Base-by-base conservation (phyloP, 1,139 yeast species). In the Debaryomycetaceae sp. region DNA sequence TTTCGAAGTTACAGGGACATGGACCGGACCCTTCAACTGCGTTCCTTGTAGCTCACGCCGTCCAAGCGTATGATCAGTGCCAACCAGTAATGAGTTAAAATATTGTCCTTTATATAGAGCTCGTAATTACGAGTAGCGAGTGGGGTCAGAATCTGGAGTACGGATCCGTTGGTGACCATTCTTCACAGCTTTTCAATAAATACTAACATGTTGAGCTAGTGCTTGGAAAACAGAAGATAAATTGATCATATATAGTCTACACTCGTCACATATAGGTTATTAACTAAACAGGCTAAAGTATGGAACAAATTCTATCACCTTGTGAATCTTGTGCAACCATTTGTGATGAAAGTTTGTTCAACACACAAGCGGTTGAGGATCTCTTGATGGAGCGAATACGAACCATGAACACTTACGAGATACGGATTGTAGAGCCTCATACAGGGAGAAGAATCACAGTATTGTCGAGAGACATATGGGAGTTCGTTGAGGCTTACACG, bases 321-420 rank as follows among this genome's bases (percentile, higher is more conserved):
- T 24, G 42, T 23, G 42, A 39, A n/a, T 39, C 42, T 20, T 39
- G 42, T 9, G 34, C 31, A 4, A 43, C 45, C 23, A 37, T 40
- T 30, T 33, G 33, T 20, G 40, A 43, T 38, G 35, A 40, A 20
- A n/a, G 36, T 14, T 39, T 27, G n/a, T 43, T 31, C 37, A 36
- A 43, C 37, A 37, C 36, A 17, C 30, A 24, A 5, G 24, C 40
- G 17, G 11, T 43, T 11, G 34, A 43, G n/a, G 24, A 40, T 11
- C 35, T n/a, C n/a, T 6, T 39, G 6, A 31, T 31, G 7, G 37
- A 39, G 13, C 39, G 45, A 24, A 27, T 39, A 11, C 36, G 37
- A 13, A 24, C 36, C 22, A n/a, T 33, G 11, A 22, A 40, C 11
- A 40, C 24, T 9, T 11, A 33, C 4, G 36, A 34, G 24, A 24